Conservation (phyloP, 2,329 filamentous ascomycete species). For the Aspergillus pseudoviridinutans region DNA sequence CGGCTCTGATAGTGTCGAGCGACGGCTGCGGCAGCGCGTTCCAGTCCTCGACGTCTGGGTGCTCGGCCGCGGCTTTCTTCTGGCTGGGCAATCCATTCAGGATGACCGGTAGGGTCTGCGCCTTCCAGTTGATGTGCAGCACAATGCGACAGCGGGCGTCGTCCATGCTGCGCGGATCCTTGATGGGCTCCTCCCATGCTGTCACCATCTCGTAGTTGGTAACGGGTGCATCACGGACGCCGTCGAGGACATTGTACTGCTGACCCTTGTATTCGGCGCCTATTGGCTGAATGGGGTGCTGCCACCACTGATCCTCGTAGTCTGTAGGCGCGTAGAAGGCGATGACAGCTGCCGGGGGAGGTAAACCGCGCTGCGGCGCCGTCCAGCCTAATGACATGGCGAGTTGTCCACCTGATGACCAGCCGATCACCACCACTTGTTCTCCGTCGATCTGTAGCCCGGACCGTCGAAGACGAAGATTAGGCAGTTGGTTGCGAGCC, state of each 20-base stretch:
- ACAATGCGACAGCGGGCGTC: constrained; percentile 38
- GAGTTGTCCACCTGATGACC: constrained; percentile 48
- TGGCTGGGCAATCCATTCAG: background rate
- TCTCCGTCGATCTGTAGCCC: constrained; percentile 12
- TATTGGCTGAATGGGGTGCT: constrained; percentile 1
- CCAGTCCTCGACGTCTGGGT: background rate
- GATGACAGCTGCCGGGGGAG: constrained; percentile 42
- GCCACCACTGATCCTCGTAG: constrained; percentile 29
- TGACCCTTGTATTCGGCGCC: background rate
- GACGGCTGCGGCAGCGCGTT: background rate
- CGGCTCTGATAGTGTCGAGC: constrained; percentile 3
- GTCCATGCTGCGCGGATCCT: constrained; percentile 14
- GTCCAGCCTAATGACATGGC: constrained; percentile 46
- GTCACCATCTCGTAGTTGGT: constrained; percentile 17
- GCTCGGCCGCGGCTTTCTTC: background rate
- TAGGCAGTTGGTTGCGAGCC: constrained; percentile 32
- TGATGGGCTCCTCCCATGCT: constrained; percentile 1
- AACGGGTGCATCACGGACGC: constrained; percentile 7
- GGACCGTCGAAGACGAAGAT: constrained; percentile 2
- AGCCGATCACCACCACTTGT: constrained; percentile 43
- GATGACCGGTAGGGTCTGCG: constrained; percentile 34
- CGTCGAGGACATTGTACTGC: constrained; percentile 11
- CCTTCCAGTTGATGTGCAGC: constrained; percentile 44
- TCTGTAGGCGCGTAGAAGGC: constrained; percentile 45
- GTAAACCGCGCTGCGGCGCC: constrained; percentile 20